phyloP scores from a whole-genome alignment of 1,139 yeast species.

The Tardiomyces depauwii region DNA sequence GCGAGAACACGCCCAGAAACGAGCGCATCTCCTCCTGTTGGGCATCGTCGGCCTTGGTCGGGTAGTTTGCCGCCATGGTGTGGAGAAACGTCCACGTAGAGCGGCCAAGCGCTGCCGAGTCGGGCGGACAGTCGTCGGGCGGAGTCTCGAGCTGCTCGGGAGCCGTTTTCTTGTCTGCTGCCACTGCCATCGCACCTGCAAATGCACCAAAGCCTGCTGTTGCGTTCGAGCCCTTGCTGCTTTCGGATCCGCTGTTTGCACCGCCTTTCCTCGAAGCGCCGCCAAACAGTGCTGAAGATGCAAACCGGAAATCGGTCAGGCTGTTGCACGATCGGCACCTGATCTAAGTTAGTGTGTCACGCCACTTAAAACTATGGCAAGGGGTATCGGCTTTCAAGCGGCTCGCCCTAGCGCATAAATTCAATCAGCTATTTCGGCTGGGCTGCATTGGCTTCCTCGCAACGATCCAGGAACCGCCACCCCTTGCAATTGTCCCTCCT shows the following conservation, averaged over 20 bases:
- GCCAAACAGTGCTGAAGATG: conserved; percentile 27
- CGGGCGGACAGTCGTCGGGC: conserved; percentile 67
- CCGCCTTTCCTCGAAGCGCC: conserved; percentile 11
- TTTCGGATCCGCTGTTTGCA: conserved; percentile 1
- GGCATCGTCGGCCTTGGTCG: conserved; percentile 47
- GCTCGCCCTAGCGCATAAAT: too few species aligned
- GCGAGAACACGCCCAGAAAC: conserved; percentile 62
- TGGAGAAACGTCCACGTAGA: conserved; percentile 92
- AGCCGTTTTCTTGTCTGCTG: not conserved
- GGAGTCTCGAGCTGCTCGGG: conserved; percentile 2
- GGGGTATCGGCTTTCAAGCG: too few species aligned
- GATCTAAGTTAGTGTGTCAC: not conserved
- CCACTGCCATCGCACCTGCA: conserved; percentile 1
- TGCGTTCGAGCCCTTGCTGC: not conserved
- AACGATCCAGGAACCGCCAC: too few species aligned
- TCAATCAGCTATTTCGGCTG: too few species aligned
- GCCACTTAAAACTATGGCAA: too few species aligned
- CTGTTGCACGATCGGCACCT: conserved; percentile 82
- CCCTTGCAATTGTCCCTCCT: too few species aligned
- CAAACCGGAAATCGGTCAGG: conserved; percentile 62
- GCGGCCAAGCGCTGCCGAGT: conserved; percentile 67
- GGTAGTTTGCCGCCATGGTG: conserved; percentile 83
- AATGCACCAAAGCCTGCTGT: conserved; percentile 1
- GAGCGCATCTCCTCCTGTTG: conserved; percentile 64
- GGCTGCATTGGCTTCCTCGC: too few species aligned